These are phyloP conservation scores for Hibiscus trionum DNA, from an alignment of 345 rosid genomes.

Conservation along the genomic window DNA sequence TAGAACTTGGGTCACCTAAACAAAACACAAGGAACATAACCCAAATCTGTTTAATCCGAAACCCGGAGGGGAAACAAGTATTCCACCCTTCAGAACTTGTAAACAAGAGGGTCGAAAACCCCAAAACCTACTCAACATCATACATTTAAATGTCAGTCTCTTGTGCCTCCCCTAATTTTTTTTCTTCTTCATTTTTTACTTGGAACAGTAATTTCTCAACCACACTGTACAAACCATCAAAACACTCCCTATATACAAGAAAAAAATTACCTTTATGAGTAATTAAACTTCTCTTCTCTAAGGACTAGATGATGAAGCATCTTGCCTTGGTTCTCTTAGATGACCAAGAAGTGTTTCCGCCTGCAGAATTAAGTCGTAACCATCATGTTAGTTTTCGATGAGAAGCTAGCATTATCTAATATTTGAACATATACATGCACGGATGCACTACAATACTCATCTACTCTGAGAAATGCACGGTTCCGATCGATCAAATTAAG, in stretches of 20 bases:
- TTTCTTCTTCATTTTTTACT: neutral
- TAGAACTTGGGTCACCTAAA: constrained; percentile 24
- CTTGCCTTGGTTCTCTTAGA: constrained; percentile 67
- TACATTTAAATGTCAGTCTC: constrained; percentile 36
- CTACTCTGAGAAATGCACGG: neutral
- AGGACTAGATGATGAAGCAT: constrained; percentile 53
- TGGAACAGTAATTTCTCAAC: constrained; percentile 22
- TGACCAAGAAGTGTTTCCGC: constrained; percentile 80
- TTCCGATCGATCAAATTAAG: neutral
- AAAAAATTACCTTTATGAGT: constrained; percentile 23
- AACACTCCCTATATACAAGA: constrained; percentile 44
- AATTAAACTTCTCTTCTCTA: constrained; percentile 17
- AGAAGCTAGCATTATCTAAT: neutral
- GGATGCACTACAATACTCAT: neutral
- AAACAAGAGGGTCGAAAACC: constrained; percentile 9
- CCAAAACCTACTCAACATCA: constrained; percentile 28
- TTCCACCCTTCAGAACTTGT: constrained; percentile 8
- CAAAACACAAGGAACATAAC: constrained; percentile 23
- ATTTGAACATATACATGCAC: neutral
- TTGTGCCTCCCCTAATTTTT: constrained; percentile 11
- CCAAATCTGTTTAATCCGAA: constrained; percentile 24
- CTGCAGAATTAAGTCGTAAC: constrained; percentile 30
- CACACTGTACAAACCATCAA: constrained; percentile 53
- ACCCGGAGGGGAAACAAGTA: constrained; percentile 11
- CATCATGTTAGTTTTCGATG: neutral